Conservation (phyloP, 2,329 filamentous ascomycete species). For the Chrysosporium keratinophilum region DNA sequence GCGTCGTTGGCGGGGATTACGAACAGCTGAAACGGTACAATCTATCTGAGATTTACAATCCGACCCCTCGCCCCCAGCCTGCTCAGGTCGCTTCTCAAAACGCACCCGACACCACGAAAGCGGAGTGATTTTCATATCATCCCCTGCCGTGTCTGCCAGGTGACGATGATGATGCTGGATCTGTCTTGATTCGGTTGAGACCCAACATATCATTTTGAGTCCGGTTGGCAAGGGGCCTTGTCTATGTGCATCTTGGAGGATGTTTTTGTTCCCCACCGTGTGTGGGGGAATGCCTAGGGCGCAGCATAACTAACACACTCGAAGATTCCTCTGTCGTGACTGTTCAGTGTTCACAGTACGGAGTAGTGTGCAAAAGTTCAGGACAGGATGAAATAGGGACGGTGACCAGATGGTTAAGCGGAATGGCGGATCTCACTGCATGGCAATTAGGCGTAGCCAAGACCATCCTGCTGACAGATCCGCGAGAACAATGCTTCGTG, state of each 20-base stretch:
- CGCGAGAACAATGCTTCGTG: background rate
- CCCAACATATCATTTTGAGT: background rate
- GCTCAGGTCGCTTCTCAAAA: slow-evolving; percentile 5
- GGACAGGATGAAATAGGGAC: too few species aligned
- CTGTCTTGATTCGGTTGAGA: background rate
- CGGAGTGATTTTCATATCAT: background rate
- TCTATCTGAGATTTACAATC: slow-evolving; percentile 50
- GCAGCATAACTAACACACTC: background rate
- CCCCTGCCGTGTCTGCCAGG: background rate
- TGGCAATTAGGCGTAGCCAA: background rate
- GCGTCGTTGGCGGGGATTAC: slow-evolving; percentile 50
- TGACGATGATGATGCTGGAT: background rate
- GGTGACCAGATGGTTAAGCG: background rate
- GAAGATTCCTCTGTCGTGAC: too few species aligned
- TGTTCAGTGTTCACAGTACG: too few species aligned
- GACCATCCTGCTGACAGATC: background rate
- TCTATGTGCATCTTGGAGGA: background rate
- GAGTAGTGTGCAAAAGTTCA: too few species aligned
- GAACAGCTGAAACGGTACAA: slow-evolving; percentile 54
- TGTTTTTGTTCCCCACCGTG: background rate
- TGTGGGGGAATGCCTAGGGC: background rate
- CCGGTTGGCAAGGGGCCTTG: background rate
- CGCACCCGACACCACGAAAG: slow-evolving; percentile 1
- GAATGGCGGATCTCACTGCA: background rate
- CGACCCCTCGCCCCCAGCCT: slow-evolving; percentile 26